These are phyloP conservation scores for Panicum virgatum DNA, from an alignment of 202 grass and related monocot species.

Conservation along the genomic window DNA sequence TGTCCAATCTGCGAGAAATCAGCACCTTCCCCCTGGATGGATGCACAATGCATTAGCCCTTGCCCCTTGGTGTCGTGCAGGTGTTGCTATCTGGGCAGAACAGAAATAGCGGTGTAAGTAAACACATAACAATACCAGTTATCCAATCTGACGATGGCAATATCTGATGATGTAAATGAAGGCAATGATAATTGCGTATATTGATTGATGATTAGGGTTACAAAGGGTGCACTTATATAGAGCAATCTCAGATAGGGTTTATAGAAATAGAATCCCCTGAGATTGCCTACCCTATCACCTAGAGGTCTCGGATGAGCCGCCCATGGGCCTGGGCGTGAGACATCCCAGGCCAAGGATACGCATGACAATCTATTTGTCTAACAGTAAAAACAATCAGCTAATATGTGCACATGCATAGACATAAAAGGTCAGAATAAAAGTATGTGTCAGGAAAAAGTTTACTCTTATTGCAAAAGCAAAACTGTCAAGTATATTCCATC, in stretches of 20 bases:
- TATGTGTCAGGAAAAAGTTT: neutral
- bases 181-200: too few species aligned
- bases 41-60: neutral
- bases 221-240: too few species aligned
- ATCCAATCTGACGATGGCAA: neutral
- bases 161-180: neutral
- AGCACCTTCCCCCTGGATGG: neutral
- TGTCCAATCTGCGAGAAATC: neutral
- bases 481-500: neutral
- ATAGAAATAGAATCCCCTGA: too few species aligned
- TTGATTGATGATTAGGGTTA: too few species aligned
- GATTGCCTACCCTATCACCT: too few species aligned
- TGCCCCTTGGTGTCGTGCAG: neutral
- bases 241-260: too few species aligned
- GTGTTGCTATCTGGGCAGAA: slow-evolving; percentile 3
- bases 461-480: slow-evolving; percentile 5
- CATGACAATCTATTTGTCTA: too few species aligned
- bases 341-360: too few species aligned
- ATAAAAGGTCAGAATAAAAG: neutral
- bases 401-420: neutral
- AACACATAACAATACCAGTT: neutral
- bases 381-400: neutral
- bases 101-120: neutral
- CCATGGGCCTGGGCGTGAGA: too few species aligned
- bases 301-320: too few species aligned